Conservation (phyloP, 2,329 filamentous ascomycete genomes). For the Colletotrichum melonis region DNA sequence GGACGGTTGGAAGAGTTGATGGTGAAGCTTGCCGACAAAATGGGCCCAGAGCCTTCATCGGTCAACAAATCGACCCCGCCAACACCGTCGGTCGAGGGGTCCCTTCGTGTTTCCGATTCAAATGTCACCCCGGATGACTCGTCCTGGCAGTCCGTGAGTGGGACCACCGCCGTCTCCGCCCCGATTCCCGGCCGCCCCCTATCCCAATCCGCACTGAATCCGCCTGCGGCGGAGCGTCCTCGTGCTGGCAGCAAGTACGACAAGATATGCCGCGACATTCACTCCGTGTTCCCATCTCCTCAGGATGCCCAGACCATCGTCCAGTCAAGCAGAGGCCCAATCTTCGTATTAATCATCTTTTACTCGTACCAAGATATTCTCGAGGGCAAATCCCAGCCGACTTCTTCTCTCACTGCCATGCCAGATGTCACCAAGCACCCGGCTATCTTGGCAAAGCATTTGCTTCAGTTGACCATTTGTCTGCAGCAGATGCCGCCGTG, state of each 20-base stretch:
- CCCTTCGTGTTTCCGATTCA: conserved; percentile 50
- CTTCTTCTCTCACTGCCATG: conserved; percentile 39
- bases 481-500: conserved; percentile 57
- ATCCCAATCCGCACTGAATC: neutral
- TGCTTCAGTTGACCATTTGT: conserved; percentile 58
- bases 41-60: neutral
- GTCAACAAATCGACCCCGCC: conserved; percentile 23
- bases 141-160: conserved; percentile 32
- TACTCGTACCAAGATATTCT: conserved; percentile 45
- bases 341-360: conserved; percentile 42
- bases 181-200: neutral
- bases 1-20: conserved; percentile 59
- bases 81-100: conserved; percentile 42
- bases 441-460: conserved; percentile 56
- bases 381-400: conserved; percentile 44
- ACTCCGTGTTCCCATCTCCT: conserved; percentile 14
- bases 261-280: conserved; percentile 23
- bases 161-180: conserved; percentile 34
- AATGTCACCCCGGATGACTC: conserved; percentile 40
- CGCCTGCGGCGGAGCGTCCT: neutral
- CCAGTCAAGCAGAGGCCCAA: conserved; percentile 39
- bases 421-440: conserved; percentile 56
- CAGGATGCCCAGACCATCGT: conserved; percentile 9
- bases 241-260: conserved; percentile 30
- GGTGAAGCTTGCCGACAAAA: conserved; percentile 51